Evolutionary conservation across 164 flowering plant species (phyloP).

Genomic region (Berberis thunbergii): DNA sequence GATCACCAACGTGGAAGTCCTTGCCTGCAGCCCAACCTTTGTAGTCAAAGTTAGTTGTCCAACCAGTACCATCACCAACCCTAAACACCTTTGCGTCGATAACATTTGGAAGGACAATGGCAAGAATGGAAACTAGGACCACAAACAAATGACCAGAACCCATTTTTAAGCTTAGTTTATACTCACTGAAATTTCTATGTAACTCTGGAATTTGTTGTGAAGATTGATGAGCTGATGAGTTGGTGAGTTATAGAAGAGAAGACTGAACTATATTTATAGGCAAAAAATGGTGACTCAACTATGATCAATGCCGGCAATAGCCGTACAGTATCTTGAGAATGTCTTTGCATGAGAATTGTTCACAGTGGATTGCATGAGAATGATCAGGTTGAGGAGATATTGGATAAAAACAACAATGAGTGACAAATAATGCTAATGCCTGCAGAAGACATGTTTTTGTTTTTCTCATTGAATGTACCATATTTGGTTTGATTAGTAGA

Average conservation of each 20-base stretch:
- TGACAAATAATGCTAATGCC: no score
- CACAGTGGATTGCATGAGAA: no score
- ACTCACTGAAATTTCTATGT: no score
- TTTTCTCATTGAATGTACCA: no score
- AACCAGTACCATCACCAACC: slow-evolving; percentile 31
- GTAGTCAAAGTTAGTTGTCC: slow-evolving; percentile 24
- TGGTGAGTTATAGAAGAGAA: no score
- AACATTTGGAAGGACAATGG: slow-evolving; percentile 2
- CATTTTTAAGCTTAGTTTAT: not conserved
- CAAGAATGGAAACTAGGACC: not conserved
- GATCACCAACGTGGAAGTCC: slow-evolving; percentile 28
- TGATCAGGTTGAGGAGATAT: no score
- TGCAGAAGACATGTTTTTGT: no score
- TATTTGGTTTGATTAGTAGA: no score
- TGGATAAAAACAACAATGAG: no score
- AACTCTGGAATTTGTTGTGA: no score
- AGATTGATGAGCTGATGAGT: no score
- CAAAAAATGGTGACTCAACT: no score
- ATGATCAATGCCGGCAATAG: not conserved
- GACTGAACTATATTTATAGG: not conserved
- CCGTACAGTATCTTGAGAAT: not conserved
- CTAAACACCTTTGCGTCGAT: slow-evolving; percentile 12
- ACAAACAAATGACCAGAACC: slow-evolving; percentile 6
- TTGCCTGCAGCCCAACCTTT: slow-evolving; percentile 29
- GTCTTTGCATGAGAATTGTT: not conserved